Conservation (phyloP, 148 eudicot species). For the Rhododendron williamsianum region DNA sequence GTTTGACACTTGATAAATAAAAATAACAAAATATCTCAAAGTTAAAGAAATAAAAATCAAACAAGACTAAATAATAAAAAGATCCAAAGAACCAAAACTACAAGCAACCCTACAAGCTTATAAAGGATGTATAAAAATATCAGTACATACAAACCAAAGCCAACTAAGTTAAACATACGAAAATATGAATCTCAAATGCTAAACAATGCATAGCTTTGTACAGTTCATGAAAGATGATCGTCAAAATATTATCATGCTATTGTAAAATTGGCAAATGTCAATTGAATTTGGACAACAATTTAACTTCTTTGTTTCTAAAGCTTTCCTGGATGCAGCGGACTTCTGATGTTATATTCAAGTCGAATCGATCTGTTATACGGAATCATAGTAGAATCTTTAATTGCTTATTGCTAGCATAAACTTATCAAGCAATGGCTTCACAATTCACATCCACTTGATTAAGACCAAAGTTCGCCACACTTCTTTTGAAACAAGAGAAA, state of each 20-base stretch:
- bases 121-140: neutral
- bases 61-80: neutral
- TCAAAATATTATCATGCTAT: neutral
- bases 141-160: neutral
- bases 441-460: neutral
- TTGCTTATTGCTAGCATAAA: neutral
- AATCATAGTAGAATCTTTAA: neutral
- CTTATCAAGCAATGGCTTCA: slow-evolving; percentile 3
- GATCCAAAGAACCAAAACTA: neutral
- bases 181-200: neutral
- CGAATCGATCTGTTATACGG: neutral
- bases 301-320: neutral
- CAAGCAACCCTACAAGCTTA: neutral
- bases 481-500: neutral
- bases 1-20: neutral
- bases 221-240: neutral
- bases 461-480: neutral
- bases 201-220: neutral
- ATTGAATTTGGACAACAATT: neutral
- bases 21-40: neutral
- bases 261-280: neutral
- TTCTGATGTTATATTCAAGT: neutral
- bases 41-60: neutral
- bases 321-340: neutral
- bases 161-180: neutral